These are phyloP conservation scores for Aquilaria malaccensis DNA, from an alignment of 345 rosid genomes.

Conservation along the genomic window DNA sequence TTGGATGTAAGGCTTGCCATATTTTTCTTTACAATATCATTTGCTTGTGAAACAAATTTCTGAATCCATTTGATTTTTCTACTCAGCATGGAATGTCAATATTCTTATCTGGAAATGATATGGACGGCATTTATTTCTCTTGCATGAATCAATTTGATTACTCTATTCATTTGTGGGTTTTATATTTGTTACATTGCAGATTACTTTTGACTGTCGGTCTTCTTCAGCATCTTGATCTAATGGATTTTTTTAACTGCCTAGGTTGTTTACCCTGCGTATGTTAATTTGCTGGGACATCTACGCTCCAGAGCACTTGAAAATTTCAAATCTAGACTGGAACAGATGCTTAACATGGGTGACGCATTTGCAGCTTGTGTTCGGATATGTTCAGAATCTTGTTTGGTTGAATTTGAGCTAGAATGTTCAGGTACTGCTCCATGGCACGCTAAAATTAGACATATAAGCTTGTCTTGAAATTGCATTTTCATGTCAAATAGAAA, in stretches of 20 bases:
- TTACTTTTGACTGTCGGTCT: neutral
- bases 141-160: neutral
- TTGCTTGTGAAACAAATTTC: slow-evolving; percentile 1
- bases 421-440: slow-evolving; percentile 37
- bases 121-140: too few relatives aligned
- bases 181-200: neutral
- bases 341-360: slow-evolving; percentile 40
- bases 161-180: neutral
- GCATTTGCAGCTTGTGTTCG: slow-evolving; percentile 61
- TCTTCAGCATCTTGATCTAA: neutral
- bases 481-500: too few relatives aligned
- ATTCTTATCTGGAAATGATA: too few relatives aligned
- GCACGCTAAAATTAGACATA: too few relatives aligned
- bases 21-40: neutral
- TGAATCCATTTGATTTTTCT: neutral
- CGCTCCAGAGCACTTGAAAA: slow-evolving; percentile 41
- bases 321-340: slow-evolving; percentile 44
- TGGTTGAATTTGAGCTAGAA: slow-evolving; percentile 59
- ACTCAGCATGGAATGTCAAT: too few relatives aligned
- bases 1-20: slow-evolving; percentile 44
- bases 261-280: slow-evolving; percentile 49
- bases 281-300: slow-evolving; percentile 52
- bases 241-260: slow-evolving; percentile 20
- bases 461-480: too few relatives aligned
- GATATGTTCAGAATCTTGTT: slow-evolving; percentile 33